Evolutionary conservation across 2,329 filamentous ascomycete genomes (phyloP).

Genomic region (Plectosphaerella plurivora): DNA sequence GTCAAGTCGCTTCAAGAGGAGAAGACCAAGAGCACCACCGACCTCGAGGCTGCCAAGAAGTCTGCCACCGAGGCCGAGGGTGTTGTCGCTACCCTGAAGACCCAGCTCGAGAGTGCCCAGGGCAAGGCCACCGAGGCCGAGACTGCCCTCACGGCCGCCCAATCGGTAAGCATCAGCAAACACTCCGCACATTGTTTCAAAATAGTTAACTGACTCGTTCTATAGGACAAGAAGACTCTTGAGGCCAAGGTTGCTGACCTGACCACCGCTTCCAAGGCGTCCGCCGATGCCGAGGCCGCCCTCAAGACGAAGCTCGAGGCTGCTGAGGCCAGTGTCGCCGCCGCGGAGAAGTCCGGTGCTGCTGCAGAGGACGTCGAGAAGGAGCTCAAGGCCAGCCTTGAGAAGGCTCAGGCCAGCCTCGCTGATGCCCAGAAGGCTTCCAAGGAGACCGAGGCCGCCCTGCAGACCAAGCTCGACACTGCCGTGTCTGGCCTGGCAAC

Average conservation of each 20-base stretch:
- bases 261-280: not conserved
- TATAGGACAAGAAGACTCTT: not conserved
- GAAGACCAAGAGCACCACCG: not conserved
- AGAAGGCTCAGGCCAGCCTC: not conserved
- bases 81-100: not conserved
- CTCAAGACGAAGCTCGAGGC: not conserved
- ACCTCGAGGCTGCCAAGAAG: not conserved
- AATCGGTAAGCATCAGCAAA: not conserved
- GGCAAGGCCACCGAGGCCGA: not conserved
- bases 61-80: not conserved
- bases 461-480: constrained; percentile 8
- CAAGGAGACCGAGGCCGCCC: not conserved
- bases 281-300: not conserved
- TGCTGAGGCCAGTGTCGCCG: not conserved
- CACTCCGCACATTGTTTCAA: not conserved
- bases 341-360: constrained; percentile 1
- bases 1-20: not conserved
- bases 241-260: not conserved
- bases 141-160: not conserved
- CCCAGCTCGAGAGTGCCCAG: not conserved
- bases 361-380: constrained; percentile 12
- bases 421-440: not conserved
- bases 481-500: not conserved
- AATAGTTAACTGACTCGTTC: not conserved
- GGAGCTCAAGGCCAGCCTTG: constrained; percentile 8